A percentile compares a stretch with the other conserved stretches of the same genome.
Evolutionary conservation across 805 yeast species (phyloP).

Genomic region (Candida pseudofarinosa): DNA sequence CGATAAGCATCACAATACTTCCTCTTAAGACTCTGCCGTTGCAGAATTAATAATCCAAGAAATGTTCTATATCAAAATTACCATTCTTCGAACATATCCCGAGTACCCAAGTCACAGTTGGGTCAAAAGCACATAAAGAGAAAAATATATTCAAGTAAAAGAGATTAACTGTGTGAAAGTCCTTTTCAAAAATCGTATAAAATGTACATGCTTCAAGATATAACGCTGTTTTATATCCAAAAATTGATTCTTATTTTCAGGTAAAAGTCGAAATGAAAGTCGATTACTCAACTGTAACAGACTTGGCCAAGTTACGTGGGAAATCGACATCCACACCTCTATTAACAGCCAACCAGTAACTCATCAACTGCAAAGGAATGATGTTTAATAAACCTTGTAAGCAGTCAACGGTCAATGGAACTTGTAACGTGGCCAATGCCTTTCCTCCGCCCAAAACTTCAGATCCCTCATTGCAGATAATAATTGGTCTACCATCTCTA

Average conservation of each 20-base stretch:
- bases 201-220: not conserved
- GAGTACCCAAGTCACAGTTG: no score
- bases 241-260: not conserved
- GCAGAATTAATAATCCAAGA: no score
- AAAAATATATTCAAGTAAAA: no score
- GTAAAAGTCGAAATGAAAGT: not conserved
- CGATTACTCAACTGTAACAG: slow-evolving; percentile 87
- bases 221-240: not conserved
- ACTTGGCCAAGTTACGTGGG: slow-evolving; percentile 97
- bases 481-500: slow-evolving; percentile 94
- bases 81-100: no score
- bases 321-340: slow-evolving; percentile 96
- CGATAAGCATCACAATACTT: no score
- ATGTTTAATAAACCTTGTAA: slow-evolving; percentile 94
- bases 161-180: no score
- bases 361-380: slow-evolving; percentile 90
- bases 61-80: no score
- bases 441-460: slow-evolving; percentile 53
- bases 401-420: slow-evolving; percentile 95
- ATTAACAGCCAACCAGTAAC: slow-evolving; percentile 94
- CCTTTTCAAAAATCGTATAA: not conserved
- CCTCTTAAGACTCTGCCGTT: no score
- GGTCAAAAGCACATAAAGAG: not conserved
- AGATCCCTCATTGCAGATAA: slow-evolving; percentile 83
- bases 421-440: slow-evolving; percentile 71